phyloP scores from a whole-genome alignment of 1,139 yeast genomes.

The Scheffersomyces stambukii region DNA sequence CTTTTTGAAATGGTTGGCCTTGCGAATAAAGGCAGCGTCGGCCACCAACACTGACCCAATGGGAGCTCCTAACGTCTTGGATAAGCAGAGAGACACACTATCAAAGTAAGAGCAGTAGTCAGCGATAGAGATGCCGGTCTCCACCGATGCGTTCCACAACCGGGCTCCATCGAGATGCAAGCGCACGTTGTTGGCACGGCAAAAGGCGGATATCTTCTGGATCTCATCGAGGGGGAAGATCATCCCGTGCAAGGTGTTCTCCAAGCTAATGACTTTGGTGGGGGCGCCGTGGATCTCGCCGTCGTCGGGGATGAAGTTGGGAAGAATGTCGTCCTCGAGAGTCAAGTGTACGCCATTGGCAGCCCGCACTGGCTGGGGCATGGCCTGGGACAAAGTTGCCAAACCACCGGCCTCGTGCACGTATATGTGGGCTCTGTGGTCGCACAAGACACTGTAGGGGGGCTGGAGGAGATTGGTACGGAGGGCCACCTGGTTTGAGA shows the following conservation, averaged over 20 bases:
- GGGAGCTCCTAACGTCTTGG: conserved; percentile 93
- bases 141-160: conserved; percentile 84
- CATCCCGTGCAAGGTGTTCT: conserved; percentile 84
- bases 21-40: conserved; percentile 51
- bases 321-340: conserved; percentile 57
- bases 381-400: conserved; percentile 85
- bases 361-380: conserved; percentile 84
- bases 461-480: conserved; percentile 79
- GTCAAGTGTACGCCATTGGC: conserved; percentile 72
- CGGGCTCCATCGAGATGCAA: conserved; percentile 96
- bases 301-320: conserved; percentile 64
- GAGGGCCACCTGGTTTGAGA: conserved; percentile 85
- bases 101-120: conserved; percentile 82
- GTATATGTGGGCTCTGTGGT: conserved; percentile 80
- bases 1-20: conserved; percentile 84
- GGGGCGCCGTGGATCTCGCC: conserved; percentile 90
- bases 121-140: conserved; percentile 61
- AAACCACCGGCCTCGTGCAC: conserved; percentile 87
- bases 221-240: conserved; percentile 81
- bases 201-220: conserved; percentile 66
- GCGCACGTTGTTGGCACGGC: conserved; percentile 56
- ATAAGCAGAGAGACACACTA: conserved; percentile 82
- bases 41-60: conserved; percentile 89
- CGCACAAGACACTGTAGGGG: conserved; percentile 82
- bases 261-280: conserved; percentile 78